These are phyloP conservation scores for Dovyalis caffra DNA, from an alignment of 345 rosid species.

Conservation along the genomic window DNA sequence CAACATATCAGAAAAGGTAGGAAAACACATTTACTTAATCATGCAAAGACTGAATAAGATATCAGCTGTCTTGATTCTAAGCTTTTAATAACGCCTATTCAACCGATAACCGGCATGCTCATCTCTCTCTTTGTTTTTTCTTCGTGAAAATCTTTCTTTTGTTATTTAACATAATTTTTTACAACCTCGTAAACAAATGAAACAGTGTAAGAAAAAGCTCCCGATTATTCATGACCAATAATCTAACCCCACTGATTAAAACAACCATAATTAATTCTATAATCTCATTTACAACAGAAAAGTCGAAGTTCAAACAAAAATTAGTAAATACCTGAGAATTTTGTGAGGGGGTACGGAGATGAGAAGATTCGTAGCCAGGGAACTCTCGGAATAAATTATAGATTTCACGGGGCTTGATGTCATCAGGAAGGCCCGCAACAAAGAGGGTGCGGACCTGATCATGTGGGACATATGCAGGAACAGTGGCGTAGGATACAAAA, in stretches of 20 bases:
- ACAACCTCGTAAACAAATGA: not conserved
- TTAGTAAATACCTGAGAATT: slow-evolving; percentile 40
- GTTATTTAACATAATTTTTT: not conserved
- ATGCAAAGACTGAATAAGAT: not conserved
- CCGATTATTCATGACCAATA: not conserved
- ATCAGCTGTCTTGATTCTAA: not conserved
- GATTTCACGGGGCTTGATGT: slow-evolving; percentile 83
- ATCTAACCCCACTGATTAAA: not conserved
- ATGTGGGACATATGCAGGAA: slow-evolving; percentile 28
- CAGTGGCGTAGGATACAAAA: slow-evolving; percentile 36
- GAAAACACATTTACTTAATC: not conserved
- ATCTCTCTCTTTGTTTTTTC: too few species aligned
- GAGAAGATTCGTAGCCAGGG: slow-evolving; percentile 86
- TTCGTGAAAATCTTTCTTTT: not conserved
- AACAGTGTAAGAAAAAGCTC: not conserved
- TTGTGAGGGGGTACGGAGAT: slow-evolving; percentile 58
- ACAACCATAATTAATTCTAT: not conserved
- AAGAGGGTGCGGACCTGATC: slow-evolving; percentile 81
- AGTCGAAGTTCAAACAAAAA: not conserved
- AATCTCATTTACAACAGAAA: not conserved
- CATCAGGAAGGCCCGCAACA: slow-evolving; percentile 86
- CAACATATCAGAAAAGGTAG: not conserved
- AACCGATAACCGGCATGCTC: not conserved
- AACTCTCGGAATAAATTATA: slow-evolving; percentile 85
- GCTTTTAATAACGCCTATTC: not conserved